Evolutionary conservation across 148 eudicot genomes (phyloP), one percentile per base, ranked within the genome.

Genomic region (Tetragonia tetragonoides): DNA sequence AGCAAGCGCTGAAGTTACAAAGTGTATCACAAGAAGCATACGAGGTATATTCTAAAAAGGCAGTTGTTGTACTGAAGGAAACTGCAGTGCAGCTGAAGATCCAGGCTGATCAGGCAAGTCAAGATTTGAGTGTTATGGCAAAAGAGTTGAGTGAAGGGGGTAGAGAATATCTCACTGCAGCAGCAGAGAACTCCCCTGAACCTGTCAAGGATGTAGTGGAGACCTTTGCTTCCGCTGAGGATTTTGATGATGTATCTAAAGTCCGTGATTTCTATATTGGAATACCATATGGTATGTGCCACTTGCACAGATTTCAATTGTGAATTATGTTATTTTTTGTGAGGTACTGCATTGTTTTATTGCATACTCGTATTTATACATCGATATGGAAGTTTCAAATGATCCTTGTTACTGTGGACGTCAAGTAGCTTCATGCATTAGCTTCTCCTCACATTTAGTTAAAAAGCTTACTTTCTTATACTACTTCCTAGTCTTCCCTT

Each of bases 11-110:
- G 70, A 95, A 83, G 88, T 76, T 91, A 88, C 93, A 89, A 82
- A 78, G 86, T 81, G 83, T 89, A 61, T 93, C 97, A 71, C 91
- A 95, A 85, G 99, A 95, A 85, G 97, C 97, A n/a, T 93, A 93
- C 73, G 95, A 91, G 51, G 70, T 77, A 76, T 93, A 91, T 80
- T 90, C 94, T 5, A 85, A 88, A 79, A 90, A 91, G 83, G 97
- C 97, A 73, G 77, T 78, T 72, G 80, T 88, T 60, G 76, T 87
- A 46, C 81, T 95, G 53, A 86, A 86, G 72, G 97, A 95, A 80
- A 91, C 95, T 75, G 86, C 95, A 6, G 93, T 88, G 75, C 79
- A 83, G 57, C 80, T 89, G 79, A 89, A 93, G 87, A 90, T 91
- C 81, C 93, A 91, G 81, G 92, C 99, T 79, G 99, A 89, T 46